Evolutionary conservation across 2,329 filamentous ascomycete genomes (phyloP).

Genomic region (Fusarium sp.): DNA sequence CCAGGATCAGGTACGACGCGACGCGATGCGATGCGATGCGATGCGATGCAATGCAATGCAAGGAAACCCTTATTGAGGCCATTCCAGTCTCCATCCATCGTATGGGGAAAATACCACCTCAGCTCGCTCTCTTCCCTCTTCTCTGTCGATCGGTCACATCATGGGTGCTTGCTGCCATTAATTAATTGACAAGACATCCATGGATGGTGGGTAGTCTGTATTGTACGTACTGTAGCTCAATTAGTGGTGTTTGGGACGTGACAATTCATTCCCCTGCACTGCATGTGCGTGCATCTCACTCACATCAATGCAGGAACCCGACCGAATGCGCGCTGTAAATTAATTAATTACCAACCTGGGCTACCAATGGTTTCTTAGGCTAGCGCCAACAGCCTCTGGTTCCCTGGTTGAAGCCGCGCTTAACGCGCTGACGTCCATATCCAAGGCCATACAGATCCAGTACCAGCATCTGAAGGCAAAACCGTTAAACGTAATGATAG

Average conservation of each 20-base stretch:
- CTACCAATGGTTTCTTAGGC: neutral
- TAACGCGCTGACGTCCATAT: constrained; percentile 6
- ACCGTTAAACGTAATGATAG: constrained; percentile 28
- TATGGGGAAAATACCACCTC: constrained; percentile 9
- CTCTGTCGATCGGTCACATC: constrained; percentile 24
- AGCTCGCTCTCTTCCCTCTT: constrained; percentile 13
- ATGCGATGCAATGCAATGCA: constrained; percentile 15
- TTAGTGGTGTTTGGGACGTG: constrained; percentile 4
- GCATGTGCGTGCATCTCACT: neutral
- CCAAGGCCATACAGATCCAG: neutral
- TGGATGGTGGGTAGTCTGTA: neutral
- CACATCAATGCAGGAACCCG: constrained; percentile 46
- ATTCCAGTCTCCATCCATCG: constrained; percentile 16
- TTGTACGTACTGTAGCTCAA: neutral
- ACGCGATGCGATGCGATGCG: constrained; percentile 13
- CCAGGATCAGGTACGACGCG: neutral
- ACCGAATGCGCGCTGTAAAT: constrained; percentile 13
- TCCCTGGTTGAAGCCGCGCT: constrained; percentile 1
- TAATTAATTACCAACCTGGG: neutral
- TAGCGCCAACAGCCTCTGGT: neutral
- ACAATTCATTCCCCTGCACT: constrained; percentile 36
- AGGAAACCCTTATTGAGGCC: constrained; percentile 22
- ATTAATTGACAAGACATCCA: constrained; percentile 10
- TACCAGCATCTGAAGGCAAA: neutral
- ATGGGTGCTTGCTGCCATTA: neutral